A percentile compares a stretch with the other conserved stretches of the same genome.
phyloP scores from a whole-genome alignment of 2,329 filamentous ascomycete genomes.

The Acrocalymma vagum region DNA sequence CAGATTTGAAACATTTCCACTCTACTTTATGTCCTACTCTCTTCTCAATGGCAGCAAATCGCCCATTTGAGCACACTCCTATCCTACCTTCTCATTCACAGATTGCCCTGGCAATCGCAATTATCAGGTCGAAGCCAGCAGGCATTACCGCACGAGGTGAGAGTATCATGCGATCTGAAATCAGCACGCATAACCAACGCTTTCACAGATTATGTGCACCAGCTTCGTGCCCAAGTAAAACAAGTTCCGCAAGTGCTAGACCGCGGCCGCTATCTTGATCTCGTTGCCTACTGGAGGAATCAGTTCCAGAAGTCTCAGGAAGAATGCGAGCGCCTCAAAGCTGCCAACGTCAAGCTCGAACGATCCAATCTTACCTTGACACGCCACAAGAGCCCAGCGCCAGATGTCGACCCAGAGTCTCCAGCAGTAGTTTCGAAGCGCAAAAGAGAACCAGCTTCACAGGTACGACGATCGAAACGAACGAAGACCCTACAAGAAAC shows the following conservation, averaged over 20 bases:
- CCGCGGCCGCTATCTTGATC: constrained; percentile 46
- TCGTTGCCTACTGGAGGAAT: constrained; percentile 50
- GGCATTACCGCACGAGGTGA: constrained; percentile 42
- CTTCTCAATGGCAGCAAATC: constrained; percentile 13
- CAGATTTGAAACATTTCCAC: background rate
- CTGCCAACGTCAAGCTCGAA: constrained; percentile 34
- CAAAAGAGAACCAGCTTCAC: constrained; percentile 20
- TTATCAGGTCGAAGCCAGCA: constrained; percentile 50
- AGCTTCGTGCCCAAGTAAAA: constrained; percentile 47
- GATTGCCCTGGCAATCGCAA: constrained; percentile 43
- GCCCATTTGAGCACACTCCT: background rate
- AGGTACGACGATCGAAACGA: constrained; percentile 22
- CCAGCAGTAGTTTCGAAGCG: constrained; percentile 23
- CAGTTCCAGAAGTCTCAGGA: constrained; percentile 31
- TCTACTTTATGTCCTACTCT: constrained; percentile 7
- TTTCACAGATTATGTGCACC: constrained; percentile 37
- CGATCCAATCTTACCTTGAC: constrained; percentile 32
- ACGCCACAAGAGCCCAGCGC: constrained; percentile 2
- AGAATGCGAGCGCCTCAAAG: constrained; percentile 29
- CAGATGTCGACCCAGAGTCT: constrained; percentile 2
- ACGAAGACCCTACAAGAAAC: constrained; percentile 16
- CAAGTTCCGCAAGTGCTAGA: constrained; percentile 29
- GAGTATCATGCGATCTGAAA: background rate
- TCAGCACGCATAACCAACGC: too few relatives aligned
- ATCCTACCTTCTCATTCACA: constrained; percentile 32